Base-by-base conservation (phyloP, 345 rosid species). In the Leavenworthia alabamica region DNA sequence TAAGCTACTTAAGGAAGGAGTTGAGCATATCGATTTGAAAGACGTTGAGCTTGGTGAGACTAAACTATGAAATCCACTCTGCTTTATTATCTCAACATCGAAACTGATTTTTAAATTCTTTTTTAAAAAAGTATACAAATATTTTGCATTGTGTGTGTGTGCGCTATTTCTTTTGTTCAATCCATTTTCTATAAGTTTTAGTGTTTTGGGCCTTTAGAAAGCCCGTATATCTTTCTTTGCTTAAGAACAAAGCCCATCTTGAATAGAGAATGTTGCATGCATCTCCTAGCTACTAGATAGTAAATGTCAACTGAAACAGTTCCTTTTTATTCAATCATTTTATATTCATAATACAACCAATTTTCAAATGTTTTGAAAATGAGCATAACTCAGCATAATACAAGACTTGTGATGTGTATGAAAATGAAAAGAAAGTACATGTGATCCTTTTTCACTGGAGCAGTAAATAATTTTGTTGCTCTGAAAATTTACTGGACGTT, bases 31-130 rank as follows among this genome's bases (percentile, higher is more conserved):
- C 37, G 77, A 82, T 11, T 42, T 77, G 62, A 86, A 80, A 76
- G 86, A 82, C 59, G 67, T 84, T 42, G 94, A 89, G 71, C 82
- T 84, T n/a, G 87, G 82, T 29, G 85, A 74, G 51, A 62, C 83
- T 5, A 86, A 81, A 73, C 75, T 28, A 39, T 86, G 22, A 12
- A 16, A 29, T 17, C 40, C 8, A 20, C 22, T 46, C 20, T 37
- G 13, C 33, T 32, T 61, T 61, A 7, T 53, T n/a, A n/a, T n/a
- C n/a, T n/a, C 55, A 66, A 60, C 60, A 53, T 50, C 61, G 9
- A 41, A 22, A 40, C 53, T 29, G 42, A 37, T 24, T 46, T 46
- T 36, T 27, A 8, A 49, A 49, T 49, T 50, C 56, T 50, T 44
- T 53, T 53, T 1, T 20, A 20, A n/a, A n/a, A 37, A 37, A 37